Conservation (phyloP, 768 basidiomycete genomes). For the Agaricus blazei region DNA sequence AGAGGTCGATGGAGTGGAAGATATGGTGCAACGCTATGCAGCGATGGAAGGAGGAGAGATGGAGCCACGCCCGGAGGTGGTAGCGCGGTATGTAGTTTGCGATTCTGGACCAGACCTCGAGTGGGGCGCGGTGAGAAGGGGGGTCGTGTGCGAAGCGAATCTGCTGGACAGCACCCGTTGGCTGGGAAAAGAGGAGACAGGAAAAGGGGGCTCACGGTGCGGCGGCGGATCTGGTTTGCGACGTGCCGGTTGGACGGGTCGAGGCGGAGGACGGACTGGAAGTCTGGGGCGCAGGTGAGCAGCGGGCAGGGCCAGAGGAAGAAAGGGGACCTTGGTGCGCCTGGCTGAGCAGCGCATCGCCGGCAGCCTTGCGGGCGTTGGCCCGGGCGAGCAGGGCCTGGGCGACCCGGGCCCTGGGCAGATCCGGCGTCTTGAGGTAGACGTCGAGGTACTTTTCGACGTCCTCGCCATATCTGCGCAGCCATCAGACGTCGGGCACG, state of each 20-base stretch:
- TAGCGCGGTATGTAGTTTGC: conserved; percentile 58
- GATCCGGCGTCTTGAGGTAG: conserved; percentile 55
- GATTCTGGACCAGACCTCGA: conserved; percentile 66
- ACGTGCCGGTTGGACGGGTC: conserved; percentile 57
- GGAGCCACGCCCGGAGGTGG: conserved; percentile 67
- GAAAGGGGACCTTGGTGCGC: conserved; percentile 48
- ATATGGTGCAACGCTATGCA: conserved; percentile 61
- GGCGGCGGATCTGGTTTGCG: conserved; percentile 43
- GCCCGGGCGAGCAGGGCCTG: conserved; percentile 55
- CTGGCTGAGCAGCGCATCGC: conserved; percentile 48
- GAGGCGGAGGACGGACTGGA: conserved; percentile 51
- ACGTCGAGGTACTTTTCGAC: conserved; percentile 66
- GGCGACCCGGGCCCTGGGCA: conserved; percentile 45
- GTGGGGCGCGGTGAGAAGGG: conserved; percentile 55
- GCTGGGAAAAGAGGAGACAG: background rate
- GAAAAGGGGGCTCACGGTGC: conserved; percentile 32
- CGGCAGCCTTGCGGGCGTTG: conserved; percentile 50
- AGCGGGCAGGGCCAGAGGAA: background rate
- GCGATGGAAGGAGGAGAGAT: conserved; percentile 56
- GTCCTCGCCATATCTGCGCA: conserved; percentile 51
- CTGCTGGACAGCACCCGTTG: conserved; percentile 21
- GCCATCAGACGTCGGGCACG: background rate
- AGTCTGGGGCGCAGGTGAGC: conserved; percentile 36
- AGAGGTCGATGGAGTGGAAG: conserved; percentile 63
- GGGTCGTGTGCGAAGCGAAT: conserved; percentile 51